Percentiles rank a stretch among this genome's conserved stretches.
Evolutionary conservation across 108 stramenopile genomes (phyloP).

Genomic region (Nitzschia sp.): DNA sequence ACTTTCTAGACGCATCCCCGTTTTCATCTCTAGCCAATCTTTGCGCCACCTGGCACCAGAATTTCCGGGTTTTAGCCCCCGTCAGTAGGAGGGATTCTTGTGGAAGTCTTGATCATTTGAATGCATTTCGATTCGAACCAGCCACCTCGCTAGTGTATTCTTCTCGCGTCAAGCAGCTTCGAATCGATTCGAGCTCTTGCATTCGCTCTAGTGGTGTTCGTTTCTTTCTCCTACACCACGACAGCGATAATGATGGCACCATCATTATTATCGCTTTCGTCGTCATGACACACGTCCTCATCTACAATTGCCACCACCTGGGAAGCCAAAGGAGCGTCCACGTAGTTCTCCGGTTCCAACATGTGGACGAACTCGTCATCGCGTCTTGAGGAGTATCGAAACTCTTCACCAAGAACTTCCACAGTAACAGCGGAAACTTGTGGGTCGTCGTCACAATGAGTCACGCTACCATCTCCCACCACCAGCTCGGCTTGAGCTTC

Average conservation of each 20-base stretch:
- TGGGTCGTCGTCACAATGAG: too few species aligned
- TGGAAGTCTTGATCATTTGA: too few species aligned
- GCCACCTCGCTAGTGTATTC: not conserved
- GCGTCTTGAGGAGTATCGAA: too few species aligned
- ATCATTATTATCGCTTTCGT: too few species aligned
- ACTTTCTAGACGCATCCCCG: too few species aligned
- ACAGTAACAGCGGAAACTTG: too few species aligned
- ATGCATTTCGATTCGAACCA: too few species aligned
- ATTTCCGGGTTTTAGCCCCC: too few species aligned
- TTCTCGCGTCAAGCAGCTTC: not conserved
- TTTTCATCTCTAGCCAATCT: too few species aligned
- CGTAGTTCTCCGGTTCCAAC: not conserved
- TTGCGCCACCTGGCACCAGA: too few species aligned
- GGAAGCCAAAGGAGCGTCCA: not conserved
- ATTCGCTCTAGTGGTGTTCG: not conserved
- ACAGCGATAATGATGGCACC: not conserved
- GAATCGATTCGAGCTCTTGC: not conserved
- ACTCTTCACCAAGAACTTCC: not conserved
- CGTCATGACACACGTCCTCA: not conserved
- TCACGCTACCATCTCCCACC: not conserved
- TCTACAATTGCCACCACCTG: not conserved
- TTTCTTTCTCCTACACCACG: not conserved
- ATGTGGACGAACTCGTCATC: too few species aligned
- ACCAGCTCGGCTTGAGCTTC: not conserved
- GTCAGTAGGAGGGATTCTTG: too few species aligned